Evolutionary conservation across 805 yeast species (phyloP).

Genomic region (Teunomyces pallodes): DNA sequence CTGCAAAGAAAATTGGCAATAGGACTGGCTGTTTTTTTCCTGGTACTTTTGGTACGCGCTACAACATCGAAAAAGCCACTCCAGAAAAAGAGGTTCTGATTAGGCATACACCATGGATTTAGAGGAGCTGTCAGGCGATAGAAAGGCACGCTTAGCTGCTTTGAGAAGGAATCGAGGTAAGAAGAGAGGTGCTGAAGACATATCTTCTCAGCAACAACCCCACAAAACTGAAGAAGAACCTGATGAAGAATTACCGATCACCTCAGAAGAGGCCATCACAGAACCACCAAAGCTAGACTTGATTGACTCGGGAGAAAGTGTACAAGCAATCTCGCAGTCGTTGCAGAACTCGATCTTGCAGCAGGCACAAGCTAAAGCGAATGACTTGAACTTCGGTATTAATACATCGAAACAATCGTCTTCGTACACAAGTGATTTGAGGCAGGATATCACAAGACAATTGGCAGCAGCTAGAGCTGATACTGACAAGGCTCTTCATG

Average conservation of each 20-base stretch:
- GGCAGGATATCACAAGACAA: slow-evolving; percentile 24
- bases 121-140: slow-evolving; percentile 3
- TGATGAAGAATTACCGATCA: neutral
- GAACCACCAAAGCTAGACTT: neutral
- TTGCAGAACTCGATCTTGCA: slow-evolving; percentile 21
- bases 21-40: too few relatives aligned
- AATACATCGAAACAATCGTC: neutral
- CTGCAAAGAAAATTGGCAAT: neutral
- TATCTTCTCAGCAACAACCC: neutral
- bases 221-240: neutral
- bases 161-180: slow-evolving; percentile 5
- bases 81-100: too few relatives aligned
- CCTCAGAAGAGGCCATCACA: neutral
- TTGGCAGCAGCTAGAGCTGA: slow-evolving; percentile 23
- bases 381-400: slow-evolving; percentile 1
- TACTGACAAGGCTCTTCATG: slow-evolving; percentile 20
- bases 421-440: slow-evolving; percentile 30
- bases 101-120: neutral
- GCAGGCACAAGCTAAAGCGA: slow-evolving; percentile 11
- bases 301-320: slow-evolving; percentile 19
- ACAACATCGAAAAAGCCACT: too few relatives aligned
- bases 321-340: slow-evolving; percentile 23
- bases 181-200: neutral
- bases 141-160: slow-evolving; percentile 8
- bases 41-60: too few relatives aligned